These are phyloP conservation scores for Piper betle DNA, from an alignment of 164 flowering plant species.

Conservation along the genomic window DNA sequence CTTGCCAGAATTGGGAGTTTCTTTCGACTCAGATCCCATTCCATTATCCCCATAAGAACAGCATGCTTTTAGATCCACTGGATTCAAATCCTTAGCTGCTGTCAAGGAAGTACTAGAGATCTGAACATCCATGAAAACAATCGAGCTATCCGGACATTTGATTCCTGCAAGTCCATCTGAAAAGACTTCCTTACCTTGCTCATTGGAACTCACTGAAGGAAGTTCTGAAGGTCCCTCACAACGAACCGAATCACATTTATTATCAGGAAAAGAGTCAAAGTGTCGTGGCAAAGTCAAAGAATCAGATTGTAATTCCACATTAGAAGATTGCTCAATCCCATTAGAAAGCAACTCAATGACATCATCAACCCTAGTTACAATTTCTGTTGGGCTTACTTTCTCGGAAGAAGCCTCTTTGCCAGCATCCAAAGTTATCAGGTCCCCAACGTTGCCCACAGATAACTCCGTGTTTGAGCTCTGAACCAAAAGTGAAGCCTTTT, in stretches of 20 bases:
- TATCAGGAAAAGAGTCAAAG: neutral
- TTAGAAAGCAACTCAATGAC: neutral
- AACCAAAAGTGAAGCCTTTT: neutral
- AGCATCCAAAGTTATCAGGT: neutral
- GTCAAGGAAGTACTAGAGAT: neutral
- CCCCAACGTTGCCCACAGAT: neutral
- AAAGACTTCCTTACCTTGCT: neutral
- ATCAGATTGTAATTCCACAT: neutral
- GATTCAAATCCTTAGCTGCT: neutral
- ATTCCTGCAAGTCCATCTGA: neutral
- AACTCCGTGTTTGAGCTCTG: neutral
- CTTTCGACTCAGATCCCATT: neutral
- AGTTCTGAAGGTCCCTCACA: neutral
- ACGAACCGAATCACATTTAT: neutral
- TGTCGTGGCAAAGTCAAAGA: neutral
- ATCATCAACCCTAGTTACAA: neutral
- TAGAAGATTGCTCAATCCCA: neutral
- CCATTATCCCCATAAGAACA: too few relatives aligned
- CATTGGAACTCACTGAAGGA: neutral
- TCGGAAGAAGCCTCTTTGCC: neutral
- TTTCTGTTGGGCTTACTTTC: neutral
- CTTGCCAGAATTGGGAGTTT: neutral
- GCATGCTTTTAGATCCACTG: neutral
- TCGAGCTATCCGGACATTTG: neutral
- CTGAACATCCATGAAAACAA: neutral